Percentiles rank a stretch among this genome's conserved stretches.
Conservation (phyloP, 805 yeast genomes). For the Metschnikowia shivogae region DNA sequence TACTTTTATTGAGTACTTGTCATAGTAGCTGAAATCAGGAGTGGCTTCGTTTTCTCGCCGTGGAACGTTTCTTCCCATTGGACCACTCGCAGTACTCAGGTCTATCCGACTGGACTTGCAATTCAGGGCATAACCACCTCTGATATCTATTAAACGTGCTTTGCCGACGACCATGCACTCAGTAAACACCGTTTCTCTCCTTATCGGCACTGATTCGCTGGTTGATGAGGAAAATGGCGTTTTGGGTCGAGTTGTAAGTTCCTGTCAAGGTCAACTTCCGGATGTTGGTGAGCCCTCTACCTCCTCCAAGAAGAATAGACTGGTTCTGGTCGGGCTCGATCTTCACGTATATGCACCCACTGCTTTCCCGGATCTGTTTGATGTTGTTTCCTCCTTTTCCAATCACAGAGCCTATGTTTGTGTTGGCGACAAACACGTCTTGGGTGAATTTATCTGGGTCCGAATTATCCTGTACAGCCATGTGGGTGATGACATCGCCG, state of each 20-base stretch:
- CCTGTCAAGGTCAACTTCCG: slow-evolving; percentile 69
- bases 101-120: too few species aligned
- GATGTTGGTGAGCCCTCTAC: slow-evolving; percentile 39
- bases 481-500: slow-evolving; percentile 41
- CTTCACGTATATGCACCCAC: slow-evolving; percentile 69
- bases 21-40: too few species aligned
- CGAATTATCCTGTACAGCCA: slow-evolving; percentile 32
- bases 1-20: too few species aligned
- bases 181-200: slow-evolving; percentile 37
- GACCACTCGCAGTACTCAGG: neutral
- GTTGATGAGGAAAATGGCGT: slow-evolving; percentile 67
- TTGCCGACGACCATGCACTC: neutral
- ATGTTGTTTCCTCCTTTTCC: slow-evolving; percentile 85
- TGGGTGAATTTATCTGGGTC: slow-evolving; percentile 54
- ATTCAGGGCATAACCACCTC: neutral
- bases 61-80: too few species aligned
- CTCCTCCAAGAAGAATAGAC: slow-evolving; percentile 42
- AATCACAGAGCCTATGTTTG: slow-evolving; percentile 76
- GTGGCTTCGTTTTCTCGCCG: too few species aligned
- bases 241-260: slow-evolving; percentile 60
- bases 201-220: slow-evolving; percentile 67
- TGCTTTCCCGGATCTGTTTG: slow-evolving; percentile 66
- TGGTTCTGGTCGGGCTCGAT: slow-evolving; percentile 62
- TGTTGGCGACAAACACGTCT: slow-evolving; percentile 71
- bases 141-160: neutral